Evolutionary conservation across 495 filamentous ascomycete genomes (phyloP).

Genomic region (Delitschia confertaspora): DNA sequence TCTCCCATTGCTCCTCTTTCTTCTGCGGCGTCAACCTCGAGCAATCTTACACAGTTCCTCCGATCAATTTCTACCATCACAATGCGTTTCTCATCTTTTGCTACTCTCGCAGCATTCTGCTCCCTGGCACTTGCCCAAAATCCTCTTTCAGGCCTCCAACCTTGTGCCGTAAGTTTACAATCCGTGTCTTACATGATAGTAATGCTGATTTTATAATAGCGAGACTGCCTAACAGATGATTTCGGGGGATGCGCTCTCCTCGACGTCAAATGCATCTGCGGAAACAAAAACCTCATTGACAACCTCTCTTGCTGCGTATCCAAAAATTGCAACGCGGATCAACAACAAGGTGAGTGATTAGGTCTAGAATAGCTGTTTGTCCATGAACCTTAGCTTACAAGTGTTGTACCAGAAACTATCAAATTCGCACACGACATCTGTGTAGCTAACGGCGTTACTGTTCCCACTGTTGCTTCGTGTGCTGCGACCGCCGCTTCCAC

Average conservation of each 20-base stretch:
- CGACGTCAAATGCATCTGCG: constrained; percentile 63
- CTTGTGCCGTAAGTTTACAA: constrained; percentile 18
- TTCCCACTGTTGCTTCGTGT: constrained; percentile 32
- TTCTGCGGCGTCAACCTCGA: not conserved
- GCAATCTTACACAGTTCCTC: too few species aligned
- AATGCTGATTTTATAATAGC: constrained; percentile 2
- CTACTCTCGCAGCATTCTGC: constrained; percentile 16
- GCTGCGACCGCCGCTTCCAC: constrained; percentile 7
- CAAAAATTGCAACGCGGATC: constrained; percentile 42
- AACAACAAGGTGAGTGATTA: constrained; percentile 45
- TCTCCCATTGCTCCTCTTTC: not conserved
- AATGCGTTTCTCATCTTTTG: constrained; percentile 21
- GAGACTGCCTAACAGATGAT: constrained; percentile 30
- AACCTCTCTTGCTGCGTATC: constrained; percentile 60
- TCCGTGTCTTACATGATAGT: not conserved
- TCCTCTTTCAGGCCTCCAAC: constrained; percentile 11
- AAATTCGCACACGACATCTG: constrained; percentile 46
- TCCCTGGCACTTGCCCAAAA: constrained; percentile 16
- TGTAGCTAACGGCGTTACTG: constrained; percentile 25
- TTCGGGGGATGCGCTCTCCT: constrained; percentile 46
- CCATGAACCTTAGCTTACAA: not conserved
- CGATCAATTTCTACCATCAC: too few species aligned
- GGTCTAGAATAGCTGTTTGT: not conserved
- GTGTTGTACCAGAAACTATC: constrained; percentile 38
- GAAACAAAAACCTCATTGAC: constrained; percentile 47